Conservation (phyloP, 805 yeast genomes). For the Kodamaea laetipori region DNA sequence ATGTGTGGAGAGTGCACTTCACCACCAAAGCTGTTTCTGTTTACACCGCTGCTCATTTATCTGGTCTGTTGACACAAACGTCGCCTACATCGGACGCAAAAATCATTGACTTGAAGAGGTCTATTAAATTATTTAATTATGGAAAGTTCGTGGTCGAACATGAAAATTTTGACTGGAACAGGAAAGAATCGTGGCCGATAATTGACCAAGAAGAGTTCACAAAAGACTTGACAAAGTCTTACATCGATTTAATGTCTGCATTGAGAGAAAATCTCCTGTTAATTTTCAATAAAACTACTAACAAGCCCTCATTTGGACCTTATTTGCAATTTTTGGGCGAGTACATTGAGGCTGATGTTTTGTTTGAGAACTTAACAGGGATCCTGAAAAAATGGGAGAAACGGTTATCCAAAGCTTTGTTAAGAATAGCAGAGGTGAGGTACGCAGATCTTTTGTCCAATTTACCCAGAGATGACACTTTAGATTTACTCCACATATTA, state of each 20-base stretch:
- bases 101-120: slow-evolving; percentile 28
- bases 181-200: slow-evolving; percentile 33
- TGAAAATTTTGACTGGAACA: slow-evolving; percentile 32
- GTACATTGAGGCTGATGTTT: slow-evolving; percentile 49
- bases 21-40: slow-evolving; percentile 52
- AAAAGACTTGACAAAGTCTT: slow-evolving; percentile 45
- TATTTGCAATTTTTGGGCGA: slow-evolving; percentile 51
- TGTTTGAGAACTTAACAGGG: slow-evolving; percentile 37
- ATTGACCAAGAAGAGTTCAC: slow-evolving; percentile 55
- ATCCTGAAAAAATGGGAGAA: slow-evolving; percentile 50
- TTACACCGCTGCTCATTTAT: slow-evolving; percentile 49
- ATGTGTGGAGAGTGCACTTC: slow-evolving; percentile 59
- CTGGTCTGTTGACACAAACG: slow-evolving; percentile 24
- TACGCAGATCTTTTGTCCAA: slow-evolving; percentile 42
- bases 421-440: slow-evolving; percentile 38
- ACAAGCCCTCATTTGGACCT: slow-evolving; percentile 62
- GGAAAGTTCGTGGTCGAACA: slow-evolving; percentile 37
- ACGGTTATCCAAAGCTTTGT: slow-evolving; percentile 35
- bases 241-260: slow-evolving; percentile 48
- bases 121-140: slow-evolving; percentile 29
- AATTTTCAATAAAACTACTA: slow-evolving; percentile 38
- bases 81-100: slow-evolving; percentile 25
- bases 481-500: slow-evolving; percentile 56
- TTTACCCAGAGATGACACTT: slow-evolving; percentile 60
- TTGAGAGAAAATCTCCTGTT: slow-evolving; percentile 45